Percentiles rank a stretch among this genome's conserved stretches.
Conservation (phyloP, 2,329 filamentous ascomycete genomes). For the Claviceps pazoutovae region DNA sequence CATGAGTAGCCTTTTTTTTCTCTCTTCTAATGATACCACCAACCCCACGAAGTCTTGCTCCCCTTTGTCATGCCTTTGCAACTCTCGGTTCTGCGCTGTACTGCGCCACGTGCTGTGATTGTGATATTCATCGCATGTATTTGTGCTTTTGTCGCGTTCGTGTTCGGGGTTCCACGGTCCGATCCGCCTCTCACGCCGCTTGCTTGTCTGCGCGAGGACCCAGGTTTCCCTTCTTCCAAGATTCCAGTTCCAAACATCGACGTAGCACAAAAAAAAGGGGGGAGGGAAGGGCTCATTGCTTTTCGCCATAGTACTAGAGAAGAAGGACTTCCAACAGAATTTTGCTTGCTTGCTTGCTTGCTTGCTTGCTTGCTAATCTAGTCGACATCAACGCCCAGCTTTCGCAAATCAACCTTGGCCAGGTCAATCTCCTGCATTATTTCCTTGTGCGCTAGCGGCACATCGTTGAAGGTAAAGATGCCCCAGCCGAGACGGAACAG, state of each 20-base stretch:
- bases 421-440: slow-evolving; percentile 71
- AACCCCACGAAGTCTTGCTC: background rate
- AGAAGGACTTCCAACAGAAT: no score
- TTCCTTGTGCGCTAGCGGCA: slow-evolving; percentile 79
- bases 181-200: no score
- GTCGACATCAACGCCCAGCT: slow-evolving; percentile 67
- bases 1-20: background rate
- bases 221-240: no score
- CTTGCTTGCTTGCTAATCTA: slow-evolving; percentile 19
- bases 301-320: no score
- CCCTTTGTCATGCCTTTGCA: background rate
- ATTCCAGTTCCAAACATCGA: no score
- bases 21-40: slow-evolving; percentile 3
- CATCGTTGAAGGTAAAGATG: slow-evolving; percentile 92
- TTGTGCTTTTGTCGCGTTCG: no score
- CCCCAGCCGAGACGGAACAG: slow-evolving; percentile 85
- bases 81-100: background rate
- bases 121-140: background rate
- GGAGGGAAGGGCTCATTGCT: no score
- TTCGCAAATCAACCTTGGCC: slow-evolving; percentile 60
- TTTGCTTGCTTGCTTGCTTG: no score
- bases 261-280: no score
- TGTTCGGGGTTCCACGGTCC: no score
- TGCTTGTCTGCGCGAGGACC: no score
- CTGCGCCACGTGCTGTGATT: background rate